Evolutionary conservation across 2,329 filamentous ascomycete species (phyloP).

Genomic region (Elsinoe perseae): DNA sequence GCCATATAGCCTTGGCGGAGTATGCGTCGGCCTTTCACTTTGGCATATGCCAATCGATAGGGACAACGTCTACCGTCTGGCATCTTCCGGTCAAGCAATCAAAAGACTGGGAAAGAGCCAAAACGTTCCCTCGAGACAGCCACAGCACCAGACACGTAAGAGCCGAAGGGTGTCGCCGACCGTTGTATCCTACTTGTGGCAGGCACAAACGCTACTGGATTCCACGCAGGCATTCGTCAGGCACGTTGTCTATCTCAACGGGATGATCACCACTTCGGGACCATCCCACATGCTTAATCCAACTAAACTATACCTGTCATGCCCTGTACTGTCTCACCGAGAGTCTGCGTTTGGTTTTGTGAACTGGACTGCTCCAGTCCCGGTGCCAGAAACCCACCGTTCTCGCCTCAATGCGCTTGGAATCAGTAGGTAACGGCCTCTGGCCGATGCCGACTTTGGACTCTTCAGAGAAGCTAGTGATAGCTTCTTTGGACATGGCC

Average conservation of each 20-base stretch:
- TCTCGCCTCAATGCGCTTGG: background rate
- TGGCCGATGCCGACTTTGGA: background rate
- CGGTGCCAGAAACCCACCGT: background rate
- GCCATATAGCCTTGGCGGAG: background rate
- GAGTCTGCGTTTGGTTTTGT: background rate
- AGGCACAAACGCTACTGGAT: background rate
- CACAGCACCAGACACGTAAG: background rate
- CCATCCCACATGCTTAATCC: background rate
- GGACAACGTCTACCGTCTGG: background rate
- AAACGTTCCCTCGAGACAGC: background rate
- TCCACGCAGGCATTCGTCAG: constrained; percentile 2
- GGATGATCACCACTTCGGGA: background rate
- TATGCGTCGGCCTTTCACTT: background rate
- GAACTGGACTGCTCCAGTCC: background rate
- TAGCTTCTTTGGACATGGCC: background rate
- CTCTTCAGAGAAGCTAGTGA: background rate
- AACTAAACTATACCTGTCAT: background rate
- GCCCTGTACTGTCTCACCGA: background rate
- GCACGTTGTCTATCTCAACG: background rate
- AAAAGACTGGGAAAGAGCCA: background rate
- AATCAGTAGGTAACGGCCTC: constrained; percentile 5
- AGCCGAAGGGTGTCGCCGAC: background rate
- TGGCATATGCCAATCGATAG: background rate
- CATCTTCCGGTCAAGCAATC: background rate
- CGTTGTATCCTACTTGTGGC: constrained; percentile 3